phyloP scores from a whole-genome alignment of 2,329 filamentous ascomycete genomes.

The Ilyonectria mors-panacis region DNA sequence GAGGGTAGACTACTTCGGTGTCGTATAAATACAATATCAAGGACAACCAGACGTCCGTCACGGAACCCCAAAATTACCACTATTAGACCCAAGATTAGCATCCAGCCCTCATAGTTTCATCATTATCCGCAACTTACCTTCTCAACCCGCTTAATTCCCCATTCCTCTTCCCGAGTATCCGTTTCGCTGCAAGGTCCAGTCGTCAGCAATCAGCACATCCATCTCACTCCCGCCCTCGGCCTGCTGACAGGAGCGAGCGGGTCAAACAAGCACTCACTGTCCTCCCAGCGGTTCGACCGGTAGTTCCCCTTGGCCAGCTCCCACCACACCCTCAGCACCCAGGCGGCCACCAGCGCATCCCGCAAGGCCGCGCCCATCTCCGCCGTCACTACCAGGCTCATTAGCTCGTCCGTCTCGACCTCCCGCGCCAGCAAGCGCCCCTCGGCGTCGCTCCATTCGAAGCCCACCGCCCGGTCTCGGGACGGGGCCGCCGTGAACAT shows the following conservation, averaged over 20 bases:
- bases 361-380: constrained; percentile 48
- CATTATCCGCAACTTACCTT: neutral
- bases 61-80: neutral
- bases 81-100: neutral
- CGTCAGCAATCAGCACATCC: constrained; percentile 30
- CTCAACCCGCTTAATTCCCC: constrained; percentile 10
- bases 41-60: neutral
- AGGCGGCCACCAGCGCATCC: constrained; percentile 55
- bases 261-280: constrained; percentile 33
- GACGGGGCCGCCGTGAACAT: constrained; percentile 50
- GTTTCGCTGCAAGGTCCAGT: constrained; percentile 20
- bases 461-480: constrained; percentile 45
- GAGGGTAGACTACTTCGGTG: too few relatives aligned
- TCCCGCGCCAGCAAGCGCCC: constrained; percentile 52
- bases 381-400: constrained; percentile 51
- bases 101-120: neutral
- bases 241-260: neutral
- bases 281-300: constrained; percentile 31
- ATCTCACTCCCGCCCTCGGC: constrained; percentile 1
- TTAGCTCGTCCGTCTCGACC: constrained; percentile 45
- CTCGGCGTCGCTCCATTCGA: constrained; percentile 52
- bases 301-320: constrained; percentile 53
- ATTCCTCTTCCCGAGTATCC: constrained; percentile 25
- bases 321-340: constrained; percentile 55
- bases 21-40: neutral